A percentile compares a stretch with the other conserved stretches of the same genome.
These are phyloP conservation scores for Pseudopithomyces maydicus DNA, from an alignment of 2,329 filamentous ascomycete species.

Conservation along the genomic window DNA sequence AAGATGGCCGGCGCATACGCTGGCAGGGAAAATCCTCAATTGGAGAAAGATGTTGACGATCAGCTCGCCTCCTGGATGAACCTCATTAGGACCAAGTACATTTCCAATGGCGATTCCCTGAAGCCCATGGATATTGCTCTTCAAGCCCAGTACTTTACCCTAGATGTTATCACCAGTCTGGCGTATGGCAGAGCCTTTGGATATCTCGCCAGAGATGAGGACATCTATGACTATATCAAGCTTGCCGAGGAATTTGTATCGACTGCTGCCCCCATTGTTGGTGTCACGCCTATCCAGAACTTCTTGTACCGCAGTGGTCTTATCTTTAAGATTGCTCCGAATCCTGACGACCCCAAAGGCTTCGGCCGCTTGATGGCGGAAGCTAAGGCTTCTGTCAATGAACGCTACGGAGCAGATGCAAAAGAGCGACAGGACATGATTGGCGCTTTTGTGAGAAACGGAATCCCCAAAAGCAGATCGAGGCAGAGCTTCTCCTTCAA, in stretches of 20 bases:
- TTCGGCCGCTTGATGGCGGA: constrained; percentile 2
- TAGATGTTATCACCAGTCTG: constrained; percentile 16
- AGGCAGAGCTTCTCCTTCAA: constrained; percentile 12
- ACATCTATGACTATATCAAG: constrained; percentile 11
- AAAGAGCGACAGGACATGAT: constrained; percentile 8
- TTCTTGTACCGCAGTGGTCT: constrained; percentile 5
- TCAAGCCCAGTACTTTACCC: constrained; percentile 54
- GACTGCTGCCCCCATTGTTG: not conserved
- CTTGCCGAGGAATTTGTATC: not conserved
- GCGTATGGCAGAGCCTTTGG: constrained; percentile 15
- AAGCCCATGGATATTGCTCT: constrained; percentile 49
- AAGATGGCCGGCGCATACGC: constrained; percentile 59
- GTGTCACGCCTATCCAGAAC: constrained; percentile 3
- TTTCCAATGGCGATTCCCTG: constrained; percentile 29
- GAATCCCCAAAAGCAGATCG: constrained; percentile 13
- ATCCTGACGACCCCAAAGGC: constrained; percentile 5
- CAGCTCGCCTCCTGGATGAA: constrained; percentile 51
- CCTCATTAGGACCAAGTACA: constrained; percentile 55
- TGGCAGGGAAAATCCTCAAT: constrained; percentile 57
- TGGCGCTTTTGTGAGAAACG: constrained; percentile 11
- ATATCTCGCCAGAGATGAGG: constrained; percentile 8
- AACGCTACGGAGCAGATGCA: constrained; percentile 7
- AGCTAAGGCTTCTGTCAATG: constrained; percentile 1
- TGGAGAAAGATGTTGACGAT: constrained; percentile 56
- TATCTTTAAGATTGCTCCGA: constrained; percentile 4